Percentiles rank a stretch among this genome's conserved stretches.
These are phyloP conservation scores for Oryza brachyantha DNA, from an alignment of 176 grass and related monocot genomes.

Conservation along the genomic window DNA sequence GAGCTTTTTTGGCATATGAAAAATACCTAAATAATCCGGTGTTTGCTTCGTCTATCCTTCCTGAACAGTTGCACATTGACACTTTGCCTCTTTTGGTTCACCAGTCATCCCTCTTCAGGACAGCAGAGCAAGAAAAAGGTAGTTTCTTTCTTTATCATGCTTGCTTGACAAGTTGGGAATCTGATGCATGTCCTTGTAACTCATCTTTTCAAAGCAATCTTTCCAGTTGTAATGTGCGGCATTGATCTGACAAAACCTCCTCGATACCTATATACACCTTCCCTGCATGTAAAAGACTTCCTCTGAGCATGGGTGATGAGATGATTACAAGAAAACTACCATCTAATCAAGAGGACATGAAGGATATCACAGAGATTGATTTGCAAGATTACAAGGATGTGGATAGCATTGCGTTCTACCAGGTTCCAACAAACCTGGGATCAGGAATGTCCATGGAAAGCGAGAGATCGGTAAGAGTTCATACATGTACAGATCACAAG, in stretches of 20 bases:
- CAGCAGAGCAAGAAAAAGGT: constrained; percentile 41
- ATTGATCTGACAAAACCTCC: neutral
- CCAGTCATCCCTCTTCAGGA: neutral
- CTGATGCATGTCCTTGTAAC: constrained; percentile 29
- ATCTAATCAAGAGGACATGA: constrained; percentile 6
- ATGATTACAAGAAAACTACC: neutral
- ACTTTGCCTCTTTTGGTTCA: neutral
- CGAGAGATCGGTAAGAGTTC: constrained; percentile 64
- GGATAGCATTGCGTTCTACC: constrained; percentile 38
- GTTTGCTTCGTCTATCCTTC: neutral
- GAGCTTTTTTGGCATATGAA: neutral
- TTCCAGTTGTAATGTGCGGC: constrained; percentile 4
- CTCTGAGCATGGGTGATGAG: constrained; percentile 8
- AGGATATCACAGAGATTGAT: constrained; percentile 33
- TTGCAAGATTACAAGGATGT: constrained; percentile 30
- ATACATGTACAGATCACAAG: constrained; percentile 39
- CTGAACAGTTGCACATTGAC: neutral
- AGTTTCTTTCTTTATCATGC: constrained; percentile 37
- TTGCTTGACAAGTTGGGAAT: constrained; percentile 52
- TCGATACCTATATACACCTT: constrained; percentile 12
- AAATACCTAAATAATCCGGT: neutral
- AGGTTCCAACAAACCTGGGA: constrained; percentile 34
- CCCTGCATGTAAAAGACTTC: constrained; percentile 13
- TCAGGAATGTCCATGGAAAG: constrained; percentile 50
- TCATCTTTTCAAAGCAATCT: constrained; percentile 17